phyloP scores from a whole-genome alignment of 495 filamentous ascomycete genomes.

The Penicillium taxi region DNA sequence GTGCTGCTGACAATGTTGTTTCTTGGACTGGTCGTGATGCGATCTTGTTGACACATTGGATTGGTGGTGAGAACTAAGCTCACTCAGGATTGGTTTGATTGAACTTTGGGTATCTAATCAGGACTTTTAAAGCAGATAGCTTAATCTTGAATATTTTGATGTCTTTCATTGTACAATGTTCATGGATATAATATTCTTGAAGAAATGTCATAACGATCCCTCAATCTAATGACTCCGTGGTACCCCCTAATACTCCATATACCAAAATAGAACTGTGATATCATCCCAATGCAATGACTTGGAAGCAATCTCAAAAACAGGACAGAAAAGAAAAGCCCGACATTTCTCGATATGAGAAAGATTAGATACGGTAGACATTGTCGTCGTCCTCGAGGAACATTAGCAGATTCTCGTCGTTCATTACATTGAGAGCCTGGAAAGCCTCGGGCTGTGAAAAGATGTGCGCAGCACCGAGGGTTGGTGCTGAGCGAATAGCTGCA shows the following conservation, averaged over 20 bases:
- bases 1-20: neutral
- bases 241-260: slow-evolving; percentile 15
- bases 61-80: no score
- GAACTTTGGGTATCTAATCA: no score
- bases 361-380: slow-evolving; percentile 44
- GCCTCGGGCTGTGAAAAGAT: slow-evolving; percentile 67
- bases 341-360: neutral
- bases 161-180: no score
- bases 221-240: slow-evolving; percentile 14
- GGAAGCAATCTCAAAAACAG: slow-evolving; percentile 16
- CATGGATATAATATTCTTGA: slow-evolving; percentile 18
- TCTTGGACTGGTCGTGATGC: neutral
- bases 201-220: slow-evolving; percentile 10
- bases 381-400: slow-evolving; percentile 60
- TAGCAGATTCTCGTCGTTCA: slow-evolving; percentile 80
- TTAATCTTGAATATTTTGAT: no score
- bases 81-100: no score
- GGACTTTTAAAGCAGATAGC: no score
- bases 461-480: slow-evolving; percentile 30
- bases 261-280: slow-evolving; percentile 21
- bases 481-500: slow-evolving; percentile 42
- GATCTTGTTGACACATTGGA: no score
- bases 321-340: neutral
- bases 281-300: slow-evolving; percentile 23
- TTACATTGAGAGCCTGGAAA: slow-evolving; percentile 60